phyloP scores from a whole-genome alignment of 805 yeast genomes.

The Danielozyma ontarioensis region DNA sequence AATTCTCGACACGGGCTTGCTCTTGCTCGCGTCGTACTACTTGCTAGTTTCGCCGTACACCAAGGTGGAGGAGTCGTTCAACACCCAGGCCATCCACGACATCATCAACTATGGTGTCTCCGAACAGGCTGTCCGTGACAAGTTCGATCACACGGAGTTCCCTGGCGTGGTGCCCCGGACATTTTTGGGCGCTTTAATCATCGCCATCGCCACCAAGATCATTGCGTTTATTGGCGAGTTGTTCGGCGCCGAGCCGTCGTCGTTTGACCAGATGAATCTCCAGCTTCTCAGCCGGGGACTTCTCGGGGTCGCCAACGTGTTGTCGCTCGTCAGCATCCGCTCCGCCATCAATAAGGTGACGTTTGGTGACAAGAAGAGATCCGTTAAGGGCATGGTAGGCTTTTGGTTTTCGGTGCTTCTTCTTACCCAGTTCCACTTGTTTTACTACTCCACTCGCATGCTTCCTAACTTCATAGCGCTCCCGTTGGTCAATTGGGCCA shows the following conservation, averaged over 20 bases:
- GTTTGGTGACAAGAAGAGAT: slow-evolving; percentile 13
- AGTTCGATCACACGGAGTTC: slow-evolving; percentile 70
- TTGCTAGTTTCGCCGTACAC: slow-evolving; percentile 68
- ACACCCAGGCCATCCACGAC: slow-evolving; percentile 85
- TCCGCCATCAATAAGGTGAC: slow-evolving; percentile 21
- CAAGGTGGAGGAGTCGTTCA: slow-evolving; percentile 93
- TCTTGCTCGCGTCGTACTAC: slow-evolving; percentile 23
- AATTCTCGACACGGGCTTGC: not conserved
- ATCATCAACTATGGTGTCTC: slow-evolving; percentile 56
- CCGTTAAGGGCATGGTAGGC: slow-evolving; percentile 25
- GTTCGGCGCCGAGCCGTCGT: slow-evolving; percentile 13
- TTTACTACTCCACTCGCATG: slow-evolving; percentile 77
- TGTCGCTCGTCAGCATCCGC: slow-evolving; percentile 48
- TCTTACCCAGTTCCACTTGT: slow-evolving; percentile 70
- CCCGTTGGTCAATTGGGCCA: slow-evolving; percentile 60
- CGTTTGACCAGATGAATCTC: slow-evolving; percentile 35
- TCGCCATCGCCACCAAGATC: slow-evolving; percentile 45
- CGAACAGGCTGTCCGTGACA: slow-evolving; percentile 24
- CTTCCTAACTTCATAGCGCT: slow-evolving; percentile 84
- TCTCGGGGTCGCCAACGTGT: slow-evolving; percentile 59
- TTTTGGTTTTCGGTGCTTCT: slow-evolving; percentile 58
- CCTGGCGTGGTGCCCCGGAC: slow-evolving; percentile 91
- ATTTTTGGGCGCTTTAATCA: slow-evolving; percentile 62
- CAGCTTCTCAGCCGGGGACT: slow-evolving; percentile 55
- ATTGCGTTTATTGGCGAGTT: slow-evolving; percentile 8